Base-by-base conservation (phyloP, 2,329 filamentous ascomycete species). In the Ceratocystis variospora region DNA sequence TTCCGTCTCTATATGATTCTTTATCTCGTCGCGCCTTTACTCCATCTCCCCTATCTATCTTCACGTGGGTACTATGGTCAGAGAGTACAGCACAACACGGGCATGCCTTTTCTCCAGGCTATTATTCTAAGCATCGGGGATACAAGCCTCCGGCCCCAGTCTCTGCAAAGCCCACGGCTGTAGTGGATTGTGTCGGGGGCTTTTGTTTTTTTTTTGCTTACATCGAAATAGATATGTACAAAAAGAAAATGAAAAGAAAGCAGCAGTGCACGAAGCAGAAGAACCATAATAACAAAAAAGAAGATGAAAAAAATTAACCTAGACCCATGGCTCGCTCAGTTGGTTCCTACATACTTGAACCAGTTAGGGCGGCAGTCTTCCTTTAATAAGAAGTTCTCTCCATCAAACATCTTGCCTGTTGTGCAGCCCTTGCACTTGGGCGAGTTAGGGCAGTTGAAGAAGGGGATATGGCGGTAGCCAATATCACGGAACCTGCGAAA, bases 371-470 rank as follows among this genome's bases (percentile, higher is more conserved):
- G 82, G 76, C 94, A 99, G 75, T 99, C 94, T 75, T 99, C 94
- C 73, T 87, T 87, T 71, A 91, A 84, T 59, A 99, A 79, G 80
- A 86, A 96, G 37, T 85, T 79, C 72, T 91, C 92, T 69, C 94
- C 94, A 70, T 95, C 91, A 31, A 90, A 96, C 72, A 96, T 88
- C 68, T 88, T 84, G 62, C 93, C 94, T 0, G 89, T 84, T n/a
- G 86, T 82, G 74, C 93, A 97, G 70, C 89, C 90, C 70, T 83
- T 87, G 75, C 93, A 97, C 76, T 97, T 97, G 62, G 90, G 89
- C 64, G 88, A 96, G 77, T 96, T 97, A 69, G 94, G 94, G 74
- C 94, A 99, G 79, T 99, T 99, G 81, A 96, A 96, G 79, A 96
- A 99, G 59, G 94, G 94, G 65, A 97, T 92, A 72, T 99, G 94